Conservation (phyloP, 139 green algal species). For the Parachlorella kessleri region DNA sequence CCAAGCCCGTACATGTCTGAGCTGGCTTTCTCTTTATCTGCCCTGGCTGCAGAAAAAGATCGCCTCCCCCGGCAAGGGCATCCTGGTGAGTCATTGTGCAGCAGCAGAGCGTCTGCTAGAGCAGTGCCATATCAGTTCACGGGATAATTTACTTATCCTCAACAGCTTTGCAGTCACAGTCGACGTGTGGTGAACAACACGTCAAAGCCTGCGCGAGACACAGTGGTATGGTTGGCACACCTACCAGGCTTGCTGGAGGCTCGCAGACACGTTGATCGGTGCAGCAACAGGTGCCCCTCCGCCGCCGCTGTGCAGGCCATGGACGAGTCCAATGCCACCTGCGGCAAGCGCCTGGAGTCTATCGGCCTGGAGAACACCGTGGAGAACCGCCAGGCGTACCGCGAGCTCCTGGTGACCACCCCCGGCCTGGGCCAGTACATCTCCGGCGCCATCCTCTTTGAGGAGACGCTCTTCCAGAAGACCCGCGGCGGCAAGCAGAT, state of each 20-base stretch:
- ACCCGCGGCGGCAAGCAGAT: constrained; percentile 83
- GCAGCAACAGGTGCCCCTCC: neutral
- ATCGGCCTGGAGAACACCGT: constrained; percentile 99
- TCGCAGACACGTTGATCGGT: neutral
- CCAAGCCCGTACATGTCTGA: neutral
- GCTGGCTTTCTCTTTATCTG: neutral
- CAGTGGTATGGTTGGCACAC: neutral
- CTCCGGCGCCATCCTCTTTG: constrained; percentile 94
- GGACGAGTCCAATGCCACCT: constrained; percentile 99
- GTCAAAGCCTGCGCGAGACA: neutral
- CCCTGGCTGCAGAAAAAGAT: constrained; percentile 74
- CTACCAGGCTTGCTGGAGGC: too few species aligned
- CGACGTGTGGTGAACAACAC: neutral
- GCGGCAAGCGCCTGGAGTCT: constrained; percentile 86
- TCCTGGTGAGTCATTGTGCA: too few species aligned
- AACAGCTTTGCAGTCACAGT: neutral
- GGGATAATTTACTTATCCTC: neutral
- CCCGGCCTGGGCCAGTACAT: constrained; percentile 93
- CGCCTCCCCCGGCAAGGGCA: constrained; percentile 84
- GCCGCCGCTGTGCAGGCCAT: constrained; percentile 1
- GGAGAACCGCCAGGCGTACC: constrained; percentile 96
- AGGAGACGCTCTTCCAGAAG: constrained; percentile 99
- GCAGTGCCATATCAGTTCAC: neutral
- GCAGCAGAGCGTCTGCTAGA: constrained; percentile 67
- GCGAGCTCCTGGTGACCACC: constrained; percentile 93